Evolutionary conservation across 768 basidiomycete species (phyloP), one percentile per base, ranked within the genome.

Genomic region (Boletus fagicola): DNA sequence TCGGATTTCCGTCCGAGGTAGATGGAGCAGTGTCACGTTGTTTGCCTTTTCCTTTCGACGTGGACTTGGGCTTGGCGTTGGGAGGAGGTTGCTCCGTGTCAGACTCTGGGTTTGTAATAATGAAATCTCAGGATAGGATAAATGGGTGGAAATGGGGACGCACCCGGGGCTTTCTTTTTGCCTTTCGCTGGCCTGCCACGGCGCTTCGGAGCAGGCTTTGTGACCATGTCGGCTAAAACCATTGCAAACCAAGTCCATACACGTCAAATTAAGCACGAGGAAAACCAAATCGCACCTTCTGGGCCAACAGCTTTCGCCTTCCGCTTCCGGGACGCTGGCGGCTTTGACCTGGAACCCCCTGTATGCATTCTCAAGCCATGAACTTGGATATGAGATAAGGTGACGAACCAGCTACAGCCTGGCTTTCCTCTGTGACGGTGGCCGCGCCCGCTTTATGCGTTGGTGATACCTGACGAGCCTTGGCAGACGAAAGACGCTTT

Each of bases 141-240:
- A 9, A 35, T 10, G 30, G 30, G 6, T 31, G 10, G 24, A 46
- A 40, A 15, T 16, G 20, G 13, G 11, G 11, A 51, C 57, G n/a
- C 5, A 59, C 67, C 49, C n/a, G 30, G 42, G 20, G 16, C 26
- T 35, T 59, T 65, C 39, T 53, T 49, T 53, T 62, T 62, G 3
- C 48, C 48, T 20, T 65, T 68, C 12, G 49, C 38, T 5, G 53
- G 57, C 20, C 52, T 52, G 7, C 60, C 57, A 40, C 57, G 60
- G 11, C 62, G 69, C 31, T 59, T 65, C 9, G 66, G 52, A 36
- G 58, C 16, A 38, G 66, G 53, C 22, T 58, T 55, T 30, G 45
- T 9, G 2, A 12, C 7, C 6, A 22, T 3, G 4, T 53, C 51
- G 9, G 30, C 64, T 64, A 31, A 45, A 36, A 35, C 10, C 2